These are phyloP conservation scores for Apostasia ramifera DNA, from an alignment of 106 monocot genomes.

Conservation along the genomic window DNA sequence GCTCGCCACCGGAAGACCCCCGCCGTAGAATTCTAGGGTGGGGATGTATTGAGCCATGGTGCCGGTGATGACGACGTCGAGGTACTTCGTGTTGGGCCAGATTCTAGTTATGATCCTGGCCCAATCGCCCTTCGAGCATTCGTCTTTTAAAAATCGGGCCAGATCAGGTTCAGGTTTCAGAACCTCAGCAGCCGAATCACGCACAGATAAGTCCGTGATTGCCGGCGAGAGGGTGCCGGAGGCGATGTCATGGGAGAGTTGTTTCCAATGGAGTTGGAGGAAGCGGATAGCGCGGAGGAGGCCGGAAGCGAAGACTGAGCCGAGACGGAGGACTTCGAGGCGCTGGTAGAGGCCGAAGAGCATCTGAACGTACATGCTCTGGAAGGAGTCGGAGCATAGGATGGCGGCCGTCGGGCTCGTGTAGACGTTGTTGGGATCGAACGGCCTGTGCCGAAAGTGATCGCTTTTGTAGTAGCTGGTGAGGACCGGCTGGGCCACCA, in stretches of 20 bases:
- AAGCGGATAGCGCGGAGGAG: constrained; percentile 65
- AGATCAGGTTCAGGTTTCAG: constrained; percentile 27
- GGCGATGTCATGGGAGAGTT: constrained; percentile 39
- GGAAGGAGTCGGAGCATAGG: constrained; percentile 26
- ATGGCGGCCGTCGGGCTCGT: constrained; percentile 51
- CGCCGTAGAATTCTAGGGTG: constrained; percentile 72
- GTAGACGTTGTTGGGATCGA: constrained; percentile 53
- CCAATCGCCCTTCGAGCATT: neutral
- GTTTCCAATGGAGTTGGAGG: constrained; percentile 50
- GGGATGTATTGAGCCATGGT: constrained; percentile 10
- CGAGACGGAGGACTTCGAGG: constrained; percentile 47
- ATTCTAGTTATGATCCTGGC: neutral
- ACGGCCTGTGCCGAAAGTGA: constrained; percentile 31
- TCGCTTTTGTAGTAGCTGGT: constrained; percentile 41
- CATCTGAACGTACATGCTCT: constrained; percentile 37
- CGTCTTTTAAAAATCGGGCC: neutral
- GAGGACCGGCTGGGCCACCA: constrained; percentile 45
- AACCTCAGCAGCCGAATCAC: constrained; percentile 17
- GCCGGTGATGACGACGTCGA: constrained; percentile 8
- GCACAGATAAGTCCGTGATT: constrained; percentile 33
- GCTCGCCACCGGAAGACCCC: constrained; percentile 79
- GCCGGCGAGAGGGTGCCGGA: constrained; percentile 23
- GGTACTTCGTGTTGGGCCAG: constrained; percentile 11
- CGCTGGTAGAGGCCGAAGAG: constrained; percentile 54
- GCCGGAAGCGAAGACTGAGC: constrained; percentile 71